Evolutionary conservation across 2,329 filamentous ascomycete genomes (phyloP).

Genomic region (Hypoxylon sp.): DNA sequence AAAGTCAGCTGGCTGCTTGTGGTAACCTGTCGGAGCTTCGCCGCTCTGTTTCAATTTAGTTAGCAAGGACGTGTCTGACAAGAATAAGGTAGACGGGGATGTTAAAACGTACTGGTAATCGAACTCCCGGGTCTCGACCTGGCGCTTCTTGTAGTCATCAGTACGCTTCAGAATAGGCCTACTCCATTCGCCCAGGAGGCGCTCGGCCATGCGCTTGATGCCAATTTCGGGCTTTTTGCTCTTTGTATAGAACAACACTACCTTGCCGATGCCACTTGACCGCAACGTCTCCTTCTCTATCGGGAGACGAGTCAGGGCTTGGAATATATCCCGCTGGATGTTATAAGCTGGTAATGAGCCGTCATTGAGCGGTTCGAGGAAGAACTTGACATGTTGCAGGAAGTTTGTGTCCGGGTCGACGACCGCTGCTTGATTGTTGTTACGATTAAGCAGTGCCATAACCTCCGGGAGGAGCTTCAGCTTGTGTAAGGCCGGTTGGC

Average conservation of each 20-base stretch:
- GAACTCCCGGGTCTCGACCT: constrained; percentile 74
- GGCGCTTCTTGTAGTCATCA: constrained; percentile 92
- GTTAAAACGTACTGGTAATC: constrained; percentile 70
- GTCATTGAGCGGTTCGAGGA: constrained; percentile 94
- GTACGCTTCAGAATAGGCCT: constrained; percentile 93
- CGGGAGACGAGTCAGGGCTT: constrained; percentile 82
- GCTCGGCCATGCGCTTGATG: constrained; percentile 95
- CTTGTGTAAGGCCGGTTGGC: constrained; percentile 90
- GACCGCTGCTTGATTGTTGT: constrained; percentile 85
- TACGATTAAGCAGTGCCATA: constrained; percentile 88
- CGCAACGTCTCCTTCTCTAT: constrained; percentile 92
- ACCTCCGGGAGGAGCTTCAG: constrained; percentile 94
- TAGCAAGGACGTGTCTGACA: constrained; percentile 18
- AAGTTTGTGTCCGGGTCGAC: constrained; percentile 97
- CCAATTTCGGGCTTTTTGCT: constrained; percentile 88
- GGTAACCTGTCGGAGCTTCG: constrained; percentile 65
- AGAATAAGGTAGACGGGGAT: constrained; percentile 1
- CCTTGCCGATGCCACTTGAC: constrained; percentile 94
- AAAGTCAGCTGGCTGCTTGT: constrained; percentile 56
- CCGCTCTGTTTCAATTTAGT: constrained; percentile 60
- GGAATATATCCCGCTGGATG: constrained; percentile 95
- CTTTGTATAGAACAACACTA: constrained; percentile 96
- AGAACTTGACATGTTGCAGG: constrained; percentile 94
- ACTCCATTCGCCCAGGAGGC: constrained; percentile 95
- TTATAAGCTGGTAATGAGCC: constrained; percentile 96